Percentiles rank a stretch among this genome's conserved stretches.
phyloP scores from a whole-genome alignment of 768 basidiomycete genomes.

The Phanerochaete sordida region DNA sequence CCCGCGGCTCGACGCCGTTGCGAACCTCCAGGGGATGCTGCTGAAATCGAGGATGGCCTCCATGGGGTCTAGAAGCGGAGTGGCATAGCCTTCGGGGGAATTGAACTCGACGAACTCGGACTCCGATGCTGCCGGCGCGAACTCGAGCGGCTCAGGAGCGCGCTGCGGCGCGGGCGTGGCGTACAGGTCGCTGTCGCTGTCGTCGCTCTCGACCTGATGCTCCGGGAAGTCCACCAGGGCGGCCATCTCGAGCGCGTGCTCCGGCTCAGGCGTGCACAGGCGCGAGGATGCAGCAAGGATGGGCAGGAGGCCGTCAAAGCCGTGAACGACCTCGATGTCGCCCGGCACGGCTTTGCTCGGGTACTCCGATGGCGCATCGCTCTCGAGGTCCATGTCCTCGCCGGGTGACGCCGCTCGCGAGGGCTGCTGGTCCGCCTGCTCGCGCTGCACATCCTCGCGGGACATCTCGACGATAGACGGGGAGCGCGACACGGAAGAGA shows the following conservation, averaged over 20 bases:
- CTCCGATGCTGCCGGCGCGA: too few species aligned
- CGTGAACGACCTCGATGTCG: background rate
- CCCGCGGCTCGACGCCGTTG: too few species aligned
- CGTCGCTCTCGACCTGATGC: background rate
- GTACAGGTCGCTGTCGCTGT: background rate
- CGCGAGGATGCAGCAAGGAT: background rate
- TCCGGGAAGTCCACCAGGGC: background rate
- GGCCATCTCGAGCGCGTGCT: background rate
- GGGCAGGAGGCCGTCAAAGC: background rate
- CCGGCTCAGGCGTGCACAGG: background rate
- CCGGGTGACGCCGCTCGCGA: background rate
- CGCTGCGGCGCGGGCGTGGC: background rate
- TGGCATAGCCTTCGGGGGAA: too few species aligned
- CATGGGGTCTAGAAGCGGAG: too few species aligned
- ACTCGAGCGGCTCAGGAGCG: background rate
- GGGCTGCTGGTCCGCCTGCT: background rate
- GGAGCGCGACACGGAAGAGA: slow-evolving; percentile 8
- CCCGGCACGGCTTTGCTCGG: background rate
- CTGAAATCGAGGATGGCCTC: too few species aligned
- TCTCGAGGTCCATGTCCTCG: slow-evolving; percentile 3
- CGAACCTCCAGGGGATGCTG: too few species aligned
- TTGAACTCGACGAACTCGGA: too few species aligned
- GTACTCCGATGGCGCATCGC: background rate
- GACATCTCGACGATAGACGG: slow-evolving; percentile 7
- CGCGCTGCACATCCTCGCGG: background rate